These are phyloP conservation scores for Coemansia sp. DNA, from an alignment of 192 early-diverging fungal genomes.

Conservation along the genomic window DNA sequence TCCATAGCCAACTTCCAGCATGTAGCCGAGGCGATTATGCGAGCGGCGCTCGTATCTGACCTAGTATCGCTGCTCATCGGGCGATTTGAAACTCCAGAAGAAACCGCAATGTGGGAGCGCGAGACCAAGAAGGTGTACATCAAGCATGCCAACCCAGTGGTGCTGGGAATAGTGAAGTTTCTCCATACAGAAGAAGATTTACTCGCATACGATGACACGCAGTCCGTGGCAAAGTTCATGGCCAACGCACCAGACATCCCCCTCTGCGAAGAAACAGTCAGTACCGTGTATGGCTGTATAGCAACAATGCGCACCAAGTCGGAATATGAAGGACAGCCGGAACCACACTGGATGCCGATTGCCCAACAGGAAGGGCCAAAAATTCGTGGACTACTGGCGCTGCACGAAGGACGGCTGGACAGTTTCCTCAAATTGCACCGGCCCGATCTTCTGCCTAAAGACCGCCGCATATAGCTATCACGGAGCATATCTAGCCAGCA, in stretches of 20 bases:
- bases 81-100: slow-evolving; percentile 16
- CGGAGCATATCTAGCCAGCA: neutral
- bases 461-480: neutral
- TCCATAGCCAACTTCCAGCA: slow-evolving; percentile 44
- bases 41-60: slow-evolving; percentile 29
- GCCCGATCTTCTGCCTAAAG: slow-evolving; percentile 36
- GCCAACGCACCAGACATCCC: slow-evolving; percentile 28
- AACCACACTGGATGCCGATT: slow-evolving; percentile 6
- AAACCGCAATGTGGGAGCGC: neutral
- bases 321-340: neutral
- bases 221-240: slow-evolving; percentile 27
- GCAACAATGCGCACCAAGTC: slow-evolving; percentile 24
- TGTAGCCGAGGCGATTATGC: slow-evolving; percentile 38
- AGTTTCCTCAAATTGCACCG: slow-evolving; percentile 14
- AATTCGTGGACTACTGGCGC: slow-evolving; percentile 19
- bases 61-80: slow-evolving; percentile 37
- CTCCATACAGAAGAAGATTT: neutral
- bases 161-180: slow-evolving; percentile 4
- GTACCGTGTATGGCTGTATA: slow-evolving; percentile 32
- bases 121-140: neutral
- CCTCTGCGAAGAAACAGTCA: slow-evolving; percentile 32
- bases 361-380: slow-evolving; percentile 23
- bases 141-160: slow-evolving; percentile 2
- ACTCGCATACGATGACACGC: neutral
- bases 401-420: slow-evolving; percentile 38